A percentile compares a stretch with the other conserved stretches of the same genome.
Evolutionary conservation across 352 stramenopile genomes (phyloP).

Genomic region (Blastocystis sp.): DNA sequence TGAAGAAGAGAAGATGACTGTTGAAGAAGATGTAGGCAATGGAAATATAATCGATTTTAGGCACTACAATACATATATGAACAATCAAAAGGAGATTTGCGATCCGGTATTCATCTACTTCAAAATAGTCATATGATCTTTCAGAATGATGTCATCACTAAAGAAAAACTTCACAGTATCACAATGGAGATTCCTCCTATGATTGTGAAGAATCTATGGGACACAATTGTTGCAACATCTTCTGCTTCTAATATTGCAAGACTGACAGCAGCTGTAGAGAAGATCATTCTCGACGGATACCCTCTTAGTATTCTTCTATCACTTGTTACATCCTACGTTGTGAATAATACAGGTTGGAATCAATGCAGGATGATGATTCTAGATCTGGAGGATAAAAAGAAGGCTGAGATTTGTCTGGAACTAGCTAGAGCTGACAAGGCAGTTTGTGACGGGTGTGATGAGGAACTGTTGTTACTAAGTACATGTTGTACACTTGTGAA

Average conservation of each 20-base stretch:
- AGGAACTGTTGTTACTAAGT: constrained; percentile 20
- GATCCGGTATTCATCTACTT: constrained; percentile 47
- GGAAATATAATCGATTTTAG: background rate
- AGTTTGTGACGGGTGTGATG: constrained; percentile 45
- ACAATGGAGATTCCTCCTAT: background rate
- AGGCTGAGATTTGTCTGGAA: constrained; percentile 12
- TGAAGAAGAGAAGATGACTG: constrained; percentile 19
- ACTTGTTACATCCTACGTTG: background rate
- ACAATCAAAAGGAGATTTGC: constrained; percentile 62
- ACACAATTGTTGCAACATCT: background rate
- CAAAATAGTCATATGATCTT: constrained; percentile 65
- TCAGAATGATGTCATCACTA: constrained; percentile 17
- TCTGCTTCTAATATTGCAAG: background rate
- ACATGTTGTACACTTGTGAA: constrained; percentile 52
- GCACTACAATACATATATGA: constrained; percentile 48
- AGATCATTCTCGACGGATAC: constrained; percentile 54
- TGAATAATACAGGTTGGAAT: constrained; percentile 13
- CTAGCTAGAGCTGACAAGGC: constrained; percentile 51
- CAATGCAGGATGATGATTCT: background rate
- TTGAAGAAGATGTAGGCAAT: constrained; percentile 1
- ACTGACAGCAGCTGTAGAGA: background rate
- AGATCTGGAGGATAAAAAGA: constrained; percentile 37
- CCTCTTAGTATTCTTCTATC: constrained; percentile 20
- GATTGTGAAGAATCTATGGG: constrained; percentile 42
- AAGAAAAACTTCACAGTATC: constrained; percentile 28